phyloP scores from a whole-genome alignment of 2,329 filamentous ascomycete species.

The Ophiostoma piceae region DNA sequence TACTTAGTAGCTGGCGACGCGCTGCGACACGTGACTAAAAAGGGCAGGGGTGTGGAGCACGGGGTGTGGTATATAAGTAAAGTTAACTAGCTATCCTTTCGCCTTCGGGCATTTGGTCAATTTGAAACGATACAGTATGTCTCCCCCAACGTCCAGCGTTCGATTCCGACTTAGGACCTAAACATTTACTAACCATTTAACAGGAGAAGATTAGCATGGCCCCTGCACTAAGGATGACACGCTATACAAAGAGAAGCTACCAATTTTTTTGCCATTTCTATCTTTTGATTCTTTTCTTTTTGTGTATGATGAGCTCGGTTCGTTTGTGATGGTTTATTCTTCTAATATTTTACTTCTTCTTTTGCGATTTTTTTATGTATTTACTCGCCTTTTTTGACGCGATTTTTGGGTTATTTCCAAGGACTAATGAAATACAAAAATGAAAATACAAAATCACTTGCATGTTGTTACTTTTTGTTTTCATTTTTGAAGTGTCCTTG shows the following conservation, averaged over 20 bases:
- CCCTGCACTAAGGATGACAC: conserved; percentile 82
- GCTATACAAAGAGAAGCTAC: conserved; percentile 63
- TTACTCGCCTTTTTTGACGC: background rate
- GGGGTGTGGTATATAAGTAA: conserved; percentile 14
- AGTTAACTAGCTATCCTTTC: background rate
- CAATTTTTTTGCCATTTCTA: conserved; percentile 54
- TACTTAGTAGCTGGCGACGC: conserved; percentile 16
- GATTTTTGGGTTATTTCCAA: no score
- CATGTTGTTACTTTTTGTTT: no score
- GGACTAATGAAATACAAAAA: no score
- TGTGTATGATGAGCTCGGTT: background rate
- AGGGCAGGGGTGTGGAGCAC: background rate
- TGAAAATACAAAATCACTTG: no score
- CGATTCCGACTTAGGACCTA: conserved; percentile 12
- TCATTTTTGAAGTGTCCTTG: no score
- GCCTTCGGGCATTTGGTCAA: conserved; percentile 33
- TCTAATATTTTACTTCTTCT: background rate
- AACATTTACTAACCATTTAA: conserved; percentile 19
- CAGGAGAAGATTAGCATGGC: conserved; percentile 32
- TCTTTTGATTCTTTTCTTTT: conserved; percentile 3
- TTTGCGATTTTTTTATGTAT: conserved; percentile 12
- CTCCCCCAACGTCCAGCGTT: conserved; percentile 18
- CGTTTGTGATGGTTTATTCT: background rate
- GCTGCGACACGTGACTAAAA: conserved; percentile 21
- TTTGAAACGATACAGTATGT: conserved; percentile 30